Conservation (phyloP, 495 filamentous ascomycete genomes). For the Chaetomium tenue region DNA sequence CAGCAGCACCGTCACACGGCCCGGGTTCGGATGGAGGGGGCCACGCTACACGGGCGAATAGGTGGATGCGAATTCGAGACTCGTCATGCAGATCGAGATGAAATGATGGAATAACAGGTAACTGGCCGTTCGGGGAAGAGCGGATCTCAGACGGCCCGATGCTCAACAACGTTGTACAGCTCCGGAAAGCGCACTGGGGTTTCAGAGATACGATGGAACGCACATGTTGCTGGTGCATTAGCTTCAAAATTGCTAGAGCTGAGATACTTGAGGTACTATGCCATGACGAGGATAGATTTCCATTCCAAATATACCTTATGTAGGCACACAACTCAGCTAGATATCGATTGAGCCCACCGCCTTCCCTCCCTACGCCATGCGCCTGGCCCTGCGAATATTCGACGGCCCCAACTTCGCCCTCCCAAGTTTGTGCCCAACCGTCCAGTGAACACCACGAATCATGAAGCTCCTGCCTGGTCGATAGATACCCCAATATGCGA, state of each 20-base stretch:
- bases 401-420: not conserved
- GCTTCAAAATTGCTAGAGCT: not conserved
- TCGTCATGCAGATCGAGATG: not conserved
- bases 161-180: not conserved
- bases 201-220: not conserved
- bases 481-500: not conserved
- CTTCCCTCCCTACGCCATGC: not conserved
- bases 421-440: constrained; percentile 3
- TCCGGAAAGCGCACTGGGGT: not conserved
- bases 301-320: not conserved
- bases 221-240: not conserved
- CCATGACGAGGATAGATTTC: not conserved
- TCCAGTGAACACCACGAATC: not conserved
- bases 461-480: not conserved
- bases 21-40: not conserved
- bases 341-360: not conserved
- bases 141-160: not conserved
- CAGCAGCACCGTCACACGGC: not conserved
- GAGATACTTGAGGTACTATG: not conserved
- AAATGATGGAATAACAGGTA: not conserved
- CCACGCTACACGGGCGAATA: not conserved
- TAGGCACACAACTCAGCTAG: not conserved
- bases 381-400: not conserved
- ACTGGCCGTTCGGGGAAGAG: not conserved
- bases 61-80: too few species aligned